Evolutionary conservation across 164 flowering plant species (phyloP), one percentile per base, ranked within the genome.

Genomic region (Chimonanthus praecox): DNA sequence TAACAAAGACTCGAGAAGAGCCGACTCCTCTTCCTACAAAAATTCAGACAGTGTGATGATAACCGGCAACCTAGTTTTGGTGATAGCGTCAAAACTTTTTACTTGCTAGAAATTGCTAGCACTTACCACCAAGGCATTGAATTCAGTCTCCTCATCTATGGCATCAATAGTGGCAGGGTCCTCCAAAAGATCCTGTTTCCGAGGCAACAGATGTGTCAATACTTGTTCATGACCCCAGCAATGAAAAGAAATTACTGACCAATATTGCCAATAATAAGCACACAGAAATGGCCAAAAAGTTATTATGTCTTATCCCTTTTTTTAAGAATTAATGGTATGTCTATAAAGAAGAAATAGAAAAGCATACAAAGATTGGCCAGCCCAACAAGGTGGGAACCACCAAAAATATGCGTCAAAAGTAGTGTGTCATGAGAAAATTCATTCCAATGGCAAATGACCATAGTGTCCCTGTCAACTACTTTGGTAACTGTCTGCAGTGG

Each of bases 101-200:
- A 49, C 16, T 0, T 64, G 18, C 47, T 47, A 49, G 13, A n/a
- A 72, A 71, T 58, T 16, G 44, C 43, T 63, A 15, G 47, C 7
- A 73, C 92, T 48, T 87, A 95, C 98, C 93, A 88, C 98, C 75
- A 92, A 80, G 54, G 98, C 99, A 79, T 95, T 92, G 74, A 95
- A 95, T 75, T 92, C 99, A 33, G 99, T 95, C 77, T 95, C 99
- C 87, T 95, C 99, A 63, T 92, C 98, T 64, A 92, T 88, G 78
- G 96, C 96, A 45, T 84, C 85, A 67, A 86, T 81, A 50, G 87
- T 79, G n/a, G 89, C 87, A 70, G 89, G 91, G 82, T 95, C 98
- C 61, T 92, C 97, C 85, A 92, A 79, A 48, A 91, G 87, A 68
- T 91, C 96, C 99, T 91, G 82, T 78, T 51, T 44, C 43, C 10